Conservation (phyloP, 2,329 filamentous ascomycete genomes). For the Fusarium robinianum region DNA sequence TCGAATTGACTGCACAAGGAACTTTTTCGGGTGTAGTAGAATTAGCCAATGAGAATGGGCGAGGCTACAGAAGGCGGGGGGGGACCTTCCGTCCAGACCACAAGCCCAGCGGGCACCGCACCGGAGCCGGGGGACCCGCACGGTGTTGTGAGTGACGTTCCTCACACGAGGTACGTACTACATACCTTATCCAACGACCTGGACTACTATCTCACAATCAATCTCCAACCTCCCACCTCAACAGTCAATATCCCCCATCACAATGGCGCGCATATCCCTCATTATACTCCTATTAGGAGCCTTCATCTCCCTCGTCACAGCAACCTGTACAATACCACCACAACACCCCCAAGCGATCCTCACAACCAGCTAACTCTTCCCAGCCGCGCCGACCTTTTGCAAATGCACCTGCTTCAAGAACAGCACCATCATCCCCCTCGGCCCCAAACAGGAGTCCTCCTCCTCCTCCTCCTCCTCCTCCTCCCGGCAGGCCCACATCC, state of each 20-base stretch:
- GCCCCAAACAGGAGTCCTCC: constrained; percentile 45
- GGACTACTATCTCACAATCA: too few relatives aligned
- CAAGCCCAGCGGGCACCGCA: too few relatives aligned
- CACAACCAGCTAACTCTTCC: constrained; percentile 27
- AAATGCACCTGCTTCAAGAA: constrained; percentile 74
- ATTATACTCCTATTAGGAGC: constrained; percentile 45
- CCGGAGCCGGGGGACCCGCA: too few relatives aligned
- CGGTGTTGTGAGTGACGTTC: constrained; percentile 19
- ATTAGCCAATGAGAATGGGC: constrained; percentile 33
- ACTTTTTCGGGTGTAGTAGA: constrained; percentile 35
- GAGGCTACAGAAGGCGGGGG: constrained; percentile 27
- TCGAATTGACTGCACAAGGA: constrained; percentile 23
- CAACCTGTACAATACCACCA: constrained; percentile 52
- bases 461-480: constrained; percentile 35
- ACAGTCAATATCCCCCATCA: constrained; percentile 19
- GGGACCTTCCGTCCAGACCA: not conserved
- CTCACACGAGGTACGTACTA: constrained; percentile 25
- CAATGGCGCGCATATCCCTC: constrained; percentile 48
- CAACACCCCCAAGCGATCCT: not conserved
- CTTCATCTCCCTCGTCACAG: constrained; percentile 44
- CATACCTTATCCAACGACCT: constrained; percentile 13
- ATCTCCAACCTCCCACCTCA: constrained; percentile 2
- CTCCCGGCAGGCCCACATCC: constrained; percentile 31
- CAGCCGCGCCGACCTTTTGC: constrained; percentile 67
- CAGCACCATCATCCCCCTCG: constrained; percentile 68